Evolutionary conservation across 2,329 filamentous ascomycete species (phyloP).

Genomic region (Fusarium sp.): DNA sequence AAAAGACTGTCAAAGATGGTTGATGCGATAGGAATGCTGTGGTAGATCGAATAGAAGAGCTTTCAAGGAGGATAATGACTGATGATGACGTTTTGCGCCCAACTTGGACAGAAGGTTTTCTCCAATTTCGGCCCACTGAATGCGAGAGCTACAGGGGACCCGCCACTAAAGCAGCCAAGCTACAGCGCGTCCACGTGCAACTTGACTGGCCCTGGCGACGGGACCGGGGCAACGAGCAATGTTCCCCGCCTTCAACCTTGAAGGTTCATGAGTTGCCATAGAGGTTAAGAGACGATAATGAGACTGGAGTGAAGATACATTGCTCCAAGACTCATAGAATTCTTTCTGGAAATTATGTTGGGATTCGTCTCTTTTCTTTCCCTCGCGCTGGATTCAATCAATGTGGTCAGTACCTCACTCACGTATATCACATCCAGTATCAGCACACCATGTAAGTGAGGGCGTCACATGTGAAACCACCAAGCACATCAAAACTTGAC

Average conservation of each 20-base stretch:
- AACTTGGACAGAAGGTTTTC: slow-evolving; percentile 20
- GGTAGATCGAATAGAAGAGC: slow-evolving; percentile 34
- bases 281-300: background rate
- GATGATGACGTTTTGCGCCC: slow-evolving; percentile 40
- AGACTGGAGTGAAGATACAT: background rate
- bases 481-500: background rate
- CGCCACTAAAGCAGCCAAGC: slow-evolving; percentile 21
- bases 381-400: background rate
- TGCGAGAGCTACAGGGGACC: slow-evolving; percentile 10
- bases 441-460: background rate
- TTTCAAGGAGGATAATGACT: slow-evolving; percentile 24
- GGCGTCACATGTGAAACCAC: background rate
- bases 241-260: background rate
- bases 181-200: background rate
- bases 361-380: background rate
- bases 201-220: background rate
- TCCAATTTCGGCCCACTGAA: slow-evolving; percentile 30
- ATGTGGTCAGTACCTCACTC: background rate
- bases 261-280: background rate
- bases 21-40: slow-evolving; percentile 27
- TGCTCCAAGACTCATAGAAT: background rate
- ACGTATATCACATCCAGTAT: background rate
- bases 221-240: background rate
- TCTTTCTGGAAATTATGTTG: background rate
- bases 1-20: slow-evolving; percentile 1